Base-by-base conservation (phyloP, 305 asterid species). In the Fraxinus platypoda region DNA sequence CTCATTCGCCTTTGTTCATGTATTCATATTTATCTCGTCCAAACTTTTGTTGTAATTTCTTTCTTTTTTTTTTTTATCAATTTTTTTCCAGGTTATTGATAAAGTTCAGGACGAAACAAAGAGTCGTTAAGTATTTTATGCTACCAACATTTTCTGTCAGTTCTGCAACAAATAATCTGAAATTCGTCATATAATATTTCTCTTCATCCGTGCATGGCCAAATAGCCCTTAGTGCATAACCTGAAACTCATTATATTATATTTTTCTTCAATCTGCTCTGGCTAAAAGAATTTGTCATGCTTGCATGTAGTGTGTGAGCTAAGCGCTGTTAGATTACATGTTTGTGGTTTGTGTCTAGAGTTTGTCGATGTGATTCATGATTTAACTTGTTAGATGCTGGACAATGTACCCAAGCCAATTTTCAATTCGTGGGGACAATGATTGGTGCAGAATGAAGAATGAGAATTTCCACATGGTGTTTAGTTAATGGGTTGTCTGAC, bases 31-130 rank as follows among this genome's bases (percentile, higher is more conserved):
- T 73, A 41, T 78, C 3, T 33, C 6, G 0, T 21, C 17, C 34
- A 26, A 23, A 57, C 1, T 75, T 41, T 8, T 23, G 30, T 66
- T 23, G 71, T 25, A 59, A 59, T 30, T 68, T 54, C 13, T 30
- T 34, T n/a, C n/a, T n/a, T 49, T 68, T 41, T 43, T 43, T 3
- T 13, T 12, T 26, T 52, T 52, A 71, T 59, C 30, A 23, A 59
- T 6, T 34, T 81, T 76, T 81, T 75, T 25, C 0, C 84, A 87
- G 95, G 93, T 91, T 68, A 91, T 90, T 84, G 92, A 91, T 85
- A 89, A 92, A 83, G 94, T 92, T 81, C 90, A 90, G 81, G 93
- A 90, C 87, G 91, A 92, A 79, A 85, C 93, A 72, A 91, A 91
- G 86, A 91, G 88, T 76, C 90, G 88, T 54, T 57, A 87, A 85